phyloP scores from a whole-genome alignment of 495 filamentous ascomycete genomes.

The Penicillium angulare region DNA sequence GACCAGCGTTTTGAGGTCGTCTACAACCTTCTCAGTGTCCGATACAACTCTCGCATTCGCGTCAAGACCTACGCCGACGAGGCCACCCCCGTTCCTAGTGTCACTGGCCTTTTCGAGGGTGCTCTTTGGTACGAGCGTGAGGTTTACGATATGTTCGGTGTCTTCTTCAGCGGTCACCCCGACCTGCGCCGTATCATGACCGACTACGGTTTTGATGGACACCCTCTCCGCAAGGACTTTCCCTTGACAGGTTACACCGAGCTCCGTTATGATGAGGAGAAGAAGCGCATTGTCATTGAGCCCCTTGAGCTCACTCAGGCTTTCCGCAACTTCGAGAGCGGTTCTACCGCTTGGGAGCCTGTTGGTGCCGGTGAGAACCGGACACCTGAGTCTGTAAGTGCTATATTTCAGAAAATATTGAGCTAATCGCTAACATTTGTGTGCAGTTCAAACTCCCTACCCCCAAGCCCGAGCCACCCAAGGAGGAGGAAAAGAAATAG shows the following conservation, averaged over 20 bases:
- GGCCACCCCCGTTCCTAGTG: conserved; percentile 87
- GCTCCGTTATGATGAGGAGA: conserved; percentile 97
- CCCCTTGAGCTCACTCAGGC: conserved; percentile 96
- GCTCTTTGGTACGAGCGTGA: conserved; percentile 99
- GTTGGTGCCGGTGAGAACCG: conserved; percentile 77
- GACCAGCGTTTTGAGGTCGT: conserved; percentile 96
- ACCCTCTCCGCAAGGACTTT: conserved; percentile 97
- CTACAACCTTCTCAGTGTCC: conserved; percentile 93
- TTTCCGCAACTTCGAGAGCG: conserved; percentile 97
- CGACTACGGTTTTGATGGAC: conserved; percentile 98
- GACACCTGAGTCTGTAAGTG: conserved; percentile 70
- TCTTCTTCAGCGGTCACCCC: conserved; percentile 94
- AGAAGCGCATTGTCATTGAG: conserved; percentile 98
- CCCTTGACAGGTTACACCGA: conserved; percentile 98
- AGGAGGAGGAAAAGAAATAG: conserved; percentile 94
- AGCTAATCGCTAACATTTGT: conserved; percentile 7
- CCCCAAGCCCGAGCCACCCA: conserved; percentile 88
- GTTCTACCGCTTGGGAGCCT: conserved; percentile 75
- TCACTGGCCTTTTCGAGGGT: conserved; percentile 83
- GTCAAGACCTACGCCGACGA: conserved; percentile 99
- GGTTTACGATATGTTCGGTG: conserved; percentile 95
- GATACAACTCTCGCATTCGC: conserved; percentile 93
- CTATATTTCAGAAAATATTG: background rate
- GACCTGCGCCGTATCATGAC: conserved; percentile 99
- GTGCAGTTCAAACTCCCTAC: conserved; percentile 84